Base-by-base conservation (phyloP, 2,329 filamentous ascomycete species). In the Xylaria sp. region DNA sequence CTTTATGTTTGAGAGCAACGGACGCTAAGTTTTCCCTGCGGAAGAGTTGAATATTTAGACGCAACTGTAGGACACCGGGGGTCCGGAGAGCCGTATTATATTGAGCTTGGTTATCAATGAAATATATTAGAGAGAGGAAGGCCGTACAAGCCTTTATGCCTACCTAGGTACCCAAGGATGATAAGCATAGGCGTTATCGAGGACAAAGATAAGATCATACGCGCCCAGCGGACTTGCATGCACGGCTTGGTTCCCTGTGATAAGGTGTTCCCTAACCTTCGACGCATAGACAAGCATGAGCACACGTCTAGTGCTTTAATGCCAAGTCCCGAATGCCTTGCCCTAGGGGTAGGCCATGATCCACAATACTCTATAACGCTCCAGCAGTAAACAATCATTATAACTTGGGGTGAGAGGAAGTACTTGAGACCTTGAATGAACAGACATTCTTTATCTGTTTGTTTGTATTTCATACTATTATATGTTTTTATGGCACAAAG, bases 391-490 rank as follows among this genome's bases (percentile, higher is more conserved):
- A 36, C 10, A 5, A 15, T 36, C n/a, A 53, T 36, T 11, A 22
- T 36, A 5, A 9, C 29, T 4, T 5, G 3, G 20, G 17, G n/a
- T 7, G 17, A 20, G 49, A 20, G 20, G 3, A 17, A 42, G 39
- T n/a, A 42, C 5, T 17, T 6, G 42, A 36, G 13, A 20, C 47
- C 17, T 9, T 20, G 5, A 36, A 53, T 5, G 29, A 53, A 7
- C 17, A 22, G 5, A n/a, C 29, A 44, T 29, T 53, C 20, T 44
- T 44, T 27, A 36, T 17, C 27, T 25, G n/a, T n/a, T 22, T 17
- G 17, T 33, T 33, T 13, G 13, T 53, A 53, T 25, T 61, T 11
- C 42, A 61, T 33, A 61, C 31, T 42, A 33, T 51, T 61, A 51
- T n/a, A 51, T 44, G 15, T 13, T 42, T 60, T 7, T 25, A 49